Conservation (phyloP, 2,329 filamentous ascomycete species). For the Aspergillus unguis region DNA sequence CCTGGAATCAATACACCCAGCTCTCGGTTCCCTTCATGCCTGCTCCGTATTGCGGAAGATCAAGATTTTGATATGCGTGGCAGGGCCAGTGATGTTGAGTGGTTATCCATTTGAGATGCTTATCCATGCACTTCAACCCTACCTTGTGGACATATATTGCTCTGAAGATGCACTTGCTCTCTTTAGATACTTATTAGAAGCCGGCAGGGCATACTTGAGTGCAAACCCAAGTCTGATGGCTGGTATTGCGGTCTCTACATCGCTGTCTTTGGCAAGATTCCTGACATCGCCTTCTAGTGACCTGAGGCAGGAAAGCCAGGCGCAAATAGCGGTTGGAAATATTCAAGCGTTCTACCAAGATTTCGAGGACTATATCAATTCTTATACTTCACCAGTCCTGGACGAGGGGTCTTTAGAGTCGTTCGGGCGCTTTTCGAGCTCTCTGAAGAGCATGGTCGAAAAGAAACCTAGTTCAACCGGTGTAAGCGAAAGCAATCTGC, state of each 20-base stretch:
- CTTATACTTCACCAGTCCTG: conserved; percentile 56
- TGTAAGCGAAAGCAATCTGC: conserved; percentile 72
- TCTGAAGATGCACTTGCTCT: conserved; percentile 87
- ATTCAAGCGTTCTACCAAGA: conserved; percentile 73
- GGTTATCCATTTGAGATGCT: conserved; percentile 90
- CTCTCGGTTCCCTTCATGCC: conserved; percentile 80
- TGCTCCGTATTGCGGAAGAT: conserved; percentile 85
- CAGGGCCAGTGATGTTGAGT: conserved; percentile 66
- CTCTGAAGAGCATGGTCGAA: conserved; percentile 64
- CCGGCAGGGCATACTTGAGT: conserved; percentile 63
- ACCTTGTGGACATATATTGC: conserved; percentile 78
- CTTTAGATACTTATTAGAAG: conserved; percentile 74
- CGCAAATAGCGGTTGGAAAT: conserved; percentile 71
- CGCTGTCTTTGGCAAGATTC: conserved; percentile 75
- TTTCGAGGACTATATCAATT: conserved; percentile 67
- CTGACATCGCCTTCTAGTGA: conserved; percentile 70
- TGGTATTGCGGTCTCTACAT: conserved; percentile 72
- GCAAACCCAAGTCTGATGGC: conserved; percentile 71
- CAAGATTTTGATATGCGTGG: conserved; percentile 73
- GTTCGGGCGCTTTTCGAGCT: conserved; percentile 65
- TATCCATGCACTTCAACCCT: conserved; percentile 72
- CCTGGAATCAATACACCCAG: conserved; percentile 75
- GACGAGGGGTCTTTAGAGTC: conserved; percentile 51
- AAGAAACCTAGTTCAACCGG: conserved; percentile 67
- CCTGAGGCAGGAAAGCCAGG: conserved; percentile 81